Evolutionary conservation across 208 protist species (phyloP).

Genomic region (Dictyostelium gargantuum): DNA sequence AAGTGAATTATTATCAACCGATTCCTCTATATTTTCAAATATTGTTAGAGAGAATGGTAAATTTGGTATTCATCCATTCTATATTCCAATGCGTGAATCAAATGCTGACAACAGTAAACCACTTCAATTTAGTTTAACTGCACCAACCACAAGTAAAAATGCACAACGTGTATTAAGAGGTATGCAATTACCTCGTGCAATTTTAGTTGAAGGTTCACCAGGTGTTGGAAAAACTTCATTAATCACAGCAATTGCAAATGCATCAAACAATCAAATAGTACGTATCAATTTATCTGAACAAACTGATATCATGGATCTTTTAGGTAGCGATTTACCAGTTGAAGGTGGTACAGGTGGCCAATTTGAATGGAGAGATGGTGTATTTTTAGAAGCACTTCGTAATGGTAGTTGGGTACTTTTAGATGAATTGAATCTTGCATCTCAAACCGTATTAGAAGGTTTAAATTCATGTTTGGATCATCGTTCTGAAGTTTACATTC

Average conservation of each 20-base stretch:
- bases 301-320: conserved; percentile 98
- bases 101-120: too few relatives aligned
- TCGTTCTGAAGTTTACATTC: conserved; percentile 90
- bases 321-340: conserved; percentile 91
- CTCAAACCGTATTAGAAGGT: conserved; percentile 99
- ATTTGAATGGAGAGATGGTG: conserved; percentile 98
- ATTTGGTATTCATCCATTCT: conserved; percentile 80
- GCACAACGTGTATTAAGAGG: conserved; percentile 95
- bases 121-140: conserved; percentile 88
- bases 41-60: background rate
- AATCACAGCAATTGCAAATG: conserved; percentile 94
- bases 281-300: conserved; percentile 99
- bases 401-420: conserved; percentile 99
- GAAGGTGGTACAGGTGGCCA: conserved; percentile 82
- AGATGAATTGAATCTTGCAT: conserved; percentile 99
- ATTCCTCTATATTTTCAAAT: background rate
- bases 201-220: conserved; percentile 94
- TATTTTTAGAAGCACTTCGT: conserved; percentile 94
- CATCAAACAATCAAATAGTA: conserved; percentile 90
- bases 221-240: conserved; percentile 99
- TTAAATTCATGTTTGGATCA: conserved; percentile 99
- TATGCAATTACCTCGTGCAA: conserved; percentile 89
- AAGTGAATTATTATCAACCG: background rate
- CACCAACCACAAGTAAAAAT: conserved; percentile 97
- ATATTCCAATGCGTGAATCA: conserved; percentile 42